Percentiles rank a stretch among this genome's conserved stretches.
These are phyloP conservation scores for Sugiyamaella mastotermitis DNA, from an alignment of 805 yeast species.

Conservation along the genomic window DNA sequence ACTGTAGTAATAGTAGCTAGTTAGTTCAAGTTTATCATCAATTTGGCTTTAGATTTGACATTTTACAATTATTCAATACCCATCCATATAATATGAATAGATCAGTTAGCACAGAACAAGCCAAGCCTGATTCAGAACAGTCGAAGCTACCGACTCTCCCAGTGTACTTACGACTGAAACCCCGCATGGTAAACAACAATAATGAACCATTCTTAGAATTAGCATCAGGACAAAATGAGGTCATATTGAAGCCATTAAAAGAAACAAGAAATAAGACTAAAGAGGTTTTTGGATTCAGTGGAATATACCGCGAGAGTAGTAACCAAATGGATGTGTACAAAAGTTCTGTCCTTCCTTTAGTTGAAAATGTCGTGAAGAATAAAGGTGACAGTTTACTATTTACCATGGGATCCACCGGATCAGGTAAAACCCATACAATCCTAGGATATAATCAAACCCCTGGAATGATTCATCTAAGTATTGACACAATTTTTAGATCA, in stretches of 20 bases:
- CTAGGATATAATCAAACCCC: slow-evolving; percentile 28
- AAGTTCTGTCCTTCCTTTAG: slow-evolving; percentile 30
- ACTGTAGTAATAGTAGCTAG: too few relatives aligned
- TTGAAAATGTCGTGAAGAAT: slow-evolving; percentile 27
- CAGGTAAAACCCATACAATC: slow-evolving; percentile 39
- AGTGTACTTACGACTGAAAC: slow-evolving; percentile 36
- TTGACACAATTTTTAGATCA: slow-evolving; percentile 32
- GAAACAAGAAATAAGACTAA: slow-evolving; percentile 20
- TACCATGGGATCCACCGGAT: slow-evolving; percentile 49
- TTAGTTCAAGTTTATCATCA: too few relatives aligned
- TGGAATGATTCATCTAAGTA: slow-evolving; percentile 33
- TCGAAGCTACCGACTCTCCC: slow-evolving; percentile 23
- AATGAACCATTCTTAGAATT: slow-evolving; percentile 22
- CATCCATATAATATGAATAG: too few relatives aligned
- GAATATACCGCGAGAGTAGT: slow-evolving; percentile 29
- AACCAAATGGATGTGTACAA: slow-evolving; percentile 35
- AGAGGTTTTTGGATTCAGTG: slow-evolving; percentile 28
- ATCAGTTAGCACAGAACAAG: not conserved
- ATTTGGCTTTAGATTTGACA: not conserved
- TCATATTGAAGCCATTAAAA: slow-evolving; percentile 24
- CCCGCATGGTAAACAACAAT: slow-evolving; percentile 21
- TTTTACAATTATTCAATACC: not conserved
- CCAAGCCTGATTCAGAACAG: not conserved
- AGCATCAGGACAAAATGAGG: slow-evolving; percentile 19
- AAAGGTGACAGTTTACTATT: slow-evolving; percentile 39